phyloP scores from a whole-genome alignment of 2,329 filamentous ascomycete species.

The Pseudocercospora eumusae region DNA sequence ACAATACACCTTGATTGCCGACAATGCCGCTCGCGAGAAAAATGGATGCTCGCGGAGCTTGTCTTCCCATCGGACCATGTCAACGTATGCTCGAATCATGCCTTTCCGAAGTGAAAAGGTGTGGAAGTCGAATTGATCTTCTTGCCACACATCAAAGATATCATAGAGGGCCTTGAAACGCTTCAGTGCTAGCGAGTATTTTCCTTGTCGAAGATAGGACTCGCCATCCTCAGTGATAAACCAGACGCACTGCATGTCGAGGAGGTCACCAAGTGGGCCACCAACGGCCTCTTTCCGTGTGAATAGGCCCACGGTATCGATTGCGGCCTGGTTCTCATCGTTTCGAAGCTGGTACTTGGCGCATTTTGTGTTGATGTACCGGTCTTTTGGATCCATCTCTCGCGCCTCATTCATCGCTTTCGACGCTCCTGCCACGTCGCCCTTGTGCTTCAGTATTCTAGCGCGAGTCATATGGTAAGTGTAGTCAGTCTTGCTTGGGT shows the following conservation, averaged over 20 bases:
- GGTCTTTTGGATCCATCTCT: conserved; percentile 81
- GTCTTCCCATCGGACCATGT: conserved; percentile 97
- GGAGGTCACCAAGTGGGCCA: conserved; percentile 83
- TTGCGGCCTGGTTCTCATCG: conserved; percentile 80
- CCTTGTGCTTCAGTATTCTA: conserved; percentile 87
- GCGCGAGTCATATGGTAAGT: conserved; percentile 94
- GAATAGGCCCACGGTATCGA: conserved; percentile 90
- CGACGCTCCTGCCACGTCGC: conserved; percentile 75
- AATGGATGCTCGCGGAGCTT: conserved; percentile 88
- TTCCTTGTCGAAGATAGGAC: conserved; percentile 78
- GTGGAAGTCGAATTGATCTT: conserved; percentile 99
- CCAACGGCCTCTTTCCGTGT: conserved; percentile 87
- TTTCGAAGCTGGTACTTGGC: conserved; percentile 96
- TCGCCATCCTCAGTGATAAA: conserved; percentile 94
- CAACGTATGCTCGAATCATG: conserved; percentile 89
- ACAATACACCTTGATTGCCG: conserved; percentile 78
- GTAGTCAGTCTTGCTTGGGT: conserved; percentile 82
- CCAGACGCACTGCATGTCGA: conserved; percentile 99
- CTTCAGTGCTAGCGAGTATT: conserved; percentile 84
- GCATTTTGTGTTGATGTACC: conserved; percentile 97
- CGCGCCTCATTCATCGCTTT: conserved; percentile 87
- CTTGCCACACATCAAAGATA: conserved; percentile 96
- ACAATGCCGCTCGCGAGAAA: conserved; percentile 79
- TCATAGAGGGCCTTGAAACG: conserved; percentile 84
- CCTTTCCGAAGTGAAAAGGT: conserved; percentile 96